Base-by-base conservation (phyloP, 2,329 filamentous ascomycete genomes). In the Colletotrichum chlorophyti region DNA sequence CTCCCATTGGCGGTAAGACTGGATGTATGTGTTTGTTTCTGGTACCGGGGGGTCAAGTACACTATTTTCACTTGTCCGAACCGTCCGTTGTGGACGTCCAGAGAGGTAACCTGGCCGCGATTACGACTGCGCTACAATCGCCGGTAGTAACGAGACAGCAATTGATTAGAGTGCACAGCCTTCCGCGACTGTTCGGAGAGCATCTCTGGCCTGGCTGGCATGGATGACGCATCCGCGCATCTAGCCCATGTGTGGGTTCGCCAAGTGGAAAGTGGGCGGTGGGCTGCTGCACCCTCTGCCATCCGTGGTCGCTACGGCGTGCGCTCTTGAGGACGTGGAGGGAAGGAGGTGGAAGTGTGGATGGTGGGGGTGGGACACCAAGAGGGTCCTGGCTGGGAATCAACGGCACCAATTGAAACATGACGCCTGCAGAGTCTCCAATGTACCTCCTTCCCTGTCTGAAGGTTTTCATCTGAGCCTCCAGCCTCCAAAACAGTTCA, bases 351-450 rank as follows among this genome's bases (percentile, higher is more conserved):
- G 23, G 49, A n/a, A 12, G 46, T n/a, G 35, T 58, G 54, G 54
- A 60, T 57, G 45, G 57, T 60, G 57, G 57, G 55, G 57, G 57
- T 50, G 45, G n/a, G 57, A 21, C 32, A 55, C 43, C 24, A 14
- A 38, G 43, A 59, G 37, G 37, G 43, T 34, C 57, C 45, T 45
- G 51, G 43, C 51, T 26, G n/a, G 43, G 37, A 59, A 40, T 31
- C 38, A 43, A 24, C 45, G 27, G 15, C 26, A n/a, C n/a, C n/a
- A n/a, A n/a, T 45, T 45, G 43, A 49, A 55, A 59, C 57, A 49
- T 45, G 51, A 55, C 51, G 51, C 51, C 31, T 45, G 26, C 38
- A 35, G 19, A 49, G 49, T 58, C 53, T 47, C 17, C 27, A 15
- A 40, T 19, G 46, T 41, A 43, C 14, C 32, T 35, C 12, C 27